Base-by-base conservation (phyloP, 2,329 filamentous ascomycete genomes). In the Hypoxylon sp. region DNA sequence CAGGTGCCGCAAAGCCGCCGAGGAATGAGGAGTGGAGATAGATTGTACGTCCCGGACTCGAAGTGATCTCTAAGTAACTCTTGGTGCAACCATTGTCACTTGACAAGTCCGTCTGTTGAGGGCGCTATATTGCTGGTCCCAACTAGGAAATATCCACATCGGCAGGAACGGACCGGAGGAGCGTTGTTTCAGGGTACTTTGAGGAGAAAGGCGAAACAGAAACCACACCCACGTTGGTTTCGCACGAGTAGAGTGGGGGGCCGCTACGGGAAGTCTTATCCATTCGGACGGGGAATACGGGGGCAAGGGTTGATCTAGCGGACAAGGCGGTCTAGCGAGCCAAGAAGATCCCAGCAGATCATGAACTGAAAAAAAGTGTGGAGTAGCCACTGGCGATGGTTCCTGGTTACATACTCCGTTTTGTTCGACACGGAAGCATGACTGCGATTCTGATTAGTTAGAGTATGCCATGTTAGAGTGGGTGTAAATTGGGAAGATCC, bases 161-260 rank as follows among this genome's bases (percentile, higher is more conserved):
- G 81, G 81, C 78, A 79, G 75, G 76, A 72, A 75, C 81, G 81
- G 81, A 80, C 81, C 81, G 81, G 75, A 69, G 73, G 77, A 77
- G 80, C 80, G 79, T 75, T 73, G 60, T 74, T 69, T 65, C 65
- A 68, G 57, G 60, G 65, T 70, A 58, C 51, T 62, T 62, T 54
- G 39, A 51, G 35, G 67, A 68, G 44, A 58, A 58, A 62, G 62
- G 48, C 65, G 68, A 68, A 70, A 66, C 65, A 24, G 57, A 59
- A 61, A 46, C 21, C 52, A 55, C 39, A 54, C 54, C 60, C 54
- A 70, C 65, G 58, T 55, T 65, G 54, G 66, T 52, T 42, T 66
- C 52, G 47, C 68, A 51, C 62, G 52, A 67, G 39, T 24, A 65
- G 66, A 53, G 68, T 70, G 70, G 70, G 69, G 68, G 70, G 37